Base-by-base conservation (phyloP, 257 asterid genomes). In the Verbena officinalis region DNA sequence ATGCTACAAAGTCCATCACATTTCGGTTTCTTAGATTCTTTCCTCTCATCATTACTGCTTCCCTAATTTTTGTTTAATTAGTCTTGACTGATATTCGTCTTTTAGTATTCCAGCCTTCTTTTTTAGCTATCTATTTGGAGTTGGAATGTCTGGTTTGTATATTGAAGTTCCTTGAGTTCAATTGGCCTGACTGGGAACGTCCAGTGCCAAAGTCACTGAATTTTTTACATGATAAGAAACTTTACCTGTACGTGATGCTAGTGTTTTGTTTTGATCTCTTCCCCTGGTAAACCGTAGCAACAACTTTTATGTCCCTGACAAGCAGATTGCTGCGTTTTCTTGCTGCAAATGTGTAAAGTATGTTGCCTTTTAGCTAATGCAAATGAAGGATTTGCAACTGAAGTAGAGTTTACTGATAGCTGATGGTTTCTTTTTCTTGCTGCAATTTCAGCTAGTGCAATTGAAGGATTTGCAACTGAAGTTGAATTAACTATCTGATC, bases 401-500 rank as follows among this genome's bases (percentile, higher is more conserved):
- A n/a, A n/a, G n/a, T n/a, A n/a, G n/a, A n/a, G n/a, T n/a, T n/a
- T n/a, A n/a, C n/a, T n/a, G n/a, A n/a, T n/a, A n/a, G n/a, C n/a
- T n/a, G n/a, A n/a, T n/a, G n/a, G n/a, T 22, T 63, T 34, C 15
- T 53, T 60, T 49, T 53, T 24, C 34, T 24, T 63, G 22, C 38
- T 23, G 61, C 39, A 36, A 54, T 27, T 38, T 24, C 19, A 16
- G 55, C 36, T 73, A 45, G 54, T 52, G 44, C 30, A 22, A 21
- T 45, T 55, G 55, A 48, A 48, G 13, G 20, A 19, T 62, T 56
- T 51, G 39, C 74, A 48, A 59, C 65, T 50, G 24, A 68, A 30
- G 52, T 39, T 62, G 51, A 46, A 62, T 27, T 31, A 53, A 14
- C 48, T 45, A 24, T 16, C n/a, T n/a, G n/a, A n/a, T n/a, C 53